Conservation (phyloP, 2,329 filamentous ascomycete genomes). For the Aspergillus pseudotamarii region DNA sequence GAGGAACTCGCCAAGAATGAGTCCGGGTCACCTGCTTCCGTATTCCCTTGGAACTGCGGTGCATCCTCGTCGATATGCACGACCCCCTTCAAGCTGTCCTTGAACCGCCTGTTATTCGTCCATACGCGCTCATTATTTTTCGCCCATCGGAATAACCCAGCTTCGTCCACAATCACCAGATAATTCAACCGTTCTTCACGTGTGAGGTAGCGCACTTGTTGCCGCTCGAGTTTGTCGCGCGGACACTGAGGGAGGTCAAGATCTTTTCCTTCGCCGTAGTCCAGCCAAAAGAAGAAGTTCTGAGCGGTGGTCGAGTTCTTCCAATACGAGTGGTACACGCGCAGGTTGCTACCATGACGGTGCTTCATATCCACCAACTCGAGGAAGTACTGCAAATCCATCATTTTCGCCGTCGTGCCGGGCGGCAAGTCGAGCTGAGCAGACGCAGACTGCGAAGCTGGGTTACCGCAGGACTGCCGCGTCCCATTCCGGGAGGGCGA, state of each 20-base stretch:
- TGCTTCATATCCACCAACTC: constrained; percentile 88
- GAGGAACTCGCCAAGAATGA: constrained; percentile 19
- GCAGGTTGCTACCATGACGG: constrained; percentile 80
- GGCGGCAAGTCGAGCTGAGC: constrained; percentile 54
- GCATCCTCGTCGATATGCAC: constrained; percentile 64
- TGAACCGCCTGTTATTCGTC: constrained; percentile 69
- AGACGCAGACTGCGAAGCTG: background rate
- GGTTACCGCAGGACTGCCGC: background rate
- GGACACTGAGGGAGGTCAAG: constrained; percentile 73
- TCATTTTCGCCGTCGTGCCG: constrained; percentile 70
- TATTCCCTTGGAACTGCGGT: constrained; percentile 53
- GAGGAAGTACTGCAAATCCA: constrained; percentile 83
- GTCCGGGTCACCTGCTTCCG: constrained; percentile 25
- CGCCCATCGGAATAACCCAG: constrained; percentile 81
- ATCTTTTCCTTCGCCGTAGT: constrained; percentile 73
- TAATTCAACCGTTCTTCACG: constrained; percentile 81
- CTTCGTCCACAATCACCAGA: constrained; percentile 71
- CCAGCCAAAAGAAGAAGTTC: constrained; percentile 94
- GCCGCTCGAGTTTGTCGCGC: constrained; percentile 72
- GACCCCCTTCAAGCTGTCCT: constrained; percentile 77
- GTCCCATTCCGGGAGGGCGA: constrained; percentile 30
- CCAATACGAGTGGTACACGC: constrained; percentile 83
- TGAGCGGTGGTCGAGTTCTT: constrained; percentile 74
- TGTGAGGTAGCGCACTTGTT: constrained; percentile 81
- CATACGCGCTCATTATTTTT: constrained; percentile 79